Percentiles rank a stretch among this genome's conserved stretches.
Evolutionary conservation across 1,284 basidiomycete species (phyloP).

Genomic region (Cryptococcus deneoformans): DNA sequence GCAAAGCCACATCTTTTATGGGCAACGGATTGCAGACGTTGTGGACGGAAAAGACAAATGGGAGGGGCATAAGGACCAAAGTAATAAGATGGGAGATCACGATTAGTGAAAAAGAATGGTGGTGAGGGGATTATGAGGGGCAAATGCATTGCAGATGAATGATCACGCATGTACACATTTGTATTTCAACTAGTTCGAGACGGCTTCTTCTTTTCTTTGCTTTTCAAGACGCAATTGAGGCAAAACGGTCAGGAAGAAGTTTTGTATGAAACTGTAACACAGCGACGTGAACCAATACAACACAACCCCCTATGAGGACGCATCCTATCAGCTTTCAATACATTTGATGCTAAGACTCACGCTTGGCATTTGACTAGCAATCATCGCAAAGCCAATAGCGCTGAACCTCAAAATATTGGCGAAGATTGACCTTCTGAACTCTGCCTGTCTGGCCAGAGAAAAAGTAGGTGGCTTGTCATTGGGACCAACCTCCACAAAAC

Average conservation of each 20-base stretch:
- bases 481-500: neutral
- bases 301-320: constrained; percentile 47
- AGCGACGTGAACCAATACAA: constrained; percentile 56
- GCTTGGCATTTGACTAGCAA: constrained; percentile 26
- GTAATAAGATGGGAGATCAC: constrained; percentile 25
- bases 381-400: constrained; percentile 22
- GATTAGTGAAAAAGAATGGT: too few species aligned
- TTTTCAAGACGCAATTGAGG: neutral
- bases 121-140: too few species aligned
- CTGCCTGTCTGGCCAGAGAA: constrained; percentile 10
- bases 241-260: constrained; percentile 15
- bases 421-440: constrained; percentile 12
- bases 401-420: constrained; percentile 18
- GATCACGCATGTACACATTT: too few species aligned
- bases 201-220: neutral
- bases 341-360: constrained; percentile 14
- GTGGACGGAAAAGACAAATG: constrained; percentile 32
- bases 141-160: too few species aligned
- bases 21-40: constrained; percentile 25
- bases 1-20: constrained; percentile 38
- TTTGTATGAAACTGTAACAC: constrained; percentile 51
- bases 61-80: constrained; percentile 28
- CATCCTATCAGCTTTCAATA: neutral
- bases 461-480: neutral
- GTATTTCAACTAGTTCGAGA: too few species aligned